Evolutionary conservation across 148 eudicot genomes (phyloP).

Genomic region (Nyssa sinensis): DNA sequence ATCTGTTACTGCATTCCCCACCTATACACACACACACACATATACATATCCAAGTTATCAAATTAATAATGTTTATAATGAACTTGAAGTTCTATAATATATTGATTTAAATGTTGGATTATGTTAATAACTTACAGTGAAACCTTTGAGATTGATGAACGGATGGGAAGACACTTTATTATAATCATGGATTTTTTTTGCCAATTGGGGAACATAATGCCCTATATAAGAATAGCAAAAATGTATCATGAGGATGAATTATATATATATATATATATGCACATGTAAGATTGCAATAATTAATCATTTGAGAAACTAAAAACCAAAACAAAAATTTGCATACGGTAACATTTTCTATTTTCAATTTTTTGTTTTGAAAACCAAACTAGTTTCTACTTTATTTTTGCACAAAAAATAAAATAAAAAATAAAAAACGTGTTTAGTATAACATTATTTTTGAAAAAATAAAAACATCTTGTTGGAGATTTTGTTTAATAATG

Average conservation of each 20-base stretch:
- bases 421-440: no score
- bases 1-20: constrained; percentile 54
- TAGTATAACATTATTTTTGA: no score
- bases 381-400: no score
- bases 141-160: constrained; percentile 52
- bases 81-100: background rate
- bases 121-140: constrained; percentile 35
- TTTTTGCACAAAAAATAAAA: no score
- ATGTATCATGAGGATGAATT: background rate
- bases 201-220: constrained; percentile 56
- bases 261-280: background rate
- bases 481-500: no score
- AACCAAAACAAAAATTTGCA: no score
- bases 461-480: no score
- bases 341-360: no score
- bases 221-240: constrained; percentile 18
- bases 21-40: constrained; percentile 19
- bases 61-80: no score
- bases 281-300: background rate
- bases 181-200: constrained; percentile 31
- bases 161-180: constrained; percentile 30
- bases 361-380: no score
- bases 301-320: background rate
- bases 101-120: background rate
- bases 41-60: no score